phyloP scores from a whole-genome alignment of 2,329 filamentous ascomycete genomes.

The Didymellaceae sp. region DNA sequence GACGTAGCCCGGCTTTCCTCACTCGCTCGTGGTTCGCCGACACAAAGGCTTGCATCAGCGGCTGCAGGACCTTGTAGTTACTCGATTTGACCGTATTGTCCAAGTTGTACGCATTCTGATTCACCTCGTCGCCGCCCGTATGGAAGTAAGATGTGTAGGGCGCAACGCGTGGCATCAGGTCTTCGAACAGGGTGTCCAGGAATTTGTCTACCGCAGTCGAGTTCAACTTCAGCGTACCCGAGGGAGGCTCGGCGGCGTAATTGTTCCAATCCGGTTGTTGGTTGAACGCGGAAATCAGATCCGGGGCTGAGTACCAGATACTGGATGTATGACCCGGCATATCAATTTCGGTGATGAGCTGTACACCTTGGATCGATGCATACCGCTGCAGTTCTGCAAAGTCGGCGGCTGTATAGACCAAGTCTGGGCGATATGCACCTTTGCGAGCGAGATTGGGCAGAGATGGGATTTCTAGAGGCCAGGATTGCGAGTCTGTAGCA shows the following conservation, averaged over 20 bases:
- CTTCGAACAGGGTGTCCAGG: conserved; percentile 73
- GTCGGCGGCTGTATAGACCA: conserved; percentile 72
- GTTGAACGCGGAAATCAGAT: conserved; percentile 71
- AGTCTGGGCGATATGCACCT: conserved; percentile 72
- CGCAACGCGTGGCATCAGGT: conserved; percentile 67
- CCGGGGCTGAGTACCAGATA: conserved; percentile 70
- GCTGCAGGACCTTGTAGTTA: conserved; percentile 68
- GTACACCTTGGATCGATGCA: conserved; percentile 70
- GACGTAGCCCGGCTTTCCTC: conserved; percentile 67
- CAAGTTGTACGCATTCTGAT: conserved; percentile 74
- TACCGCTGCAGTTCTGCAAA: conserved; percentile 73
- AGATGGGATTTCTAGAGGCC: conserved; percentile 80
- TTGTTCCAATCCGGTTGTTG: conserved; percentile 60
- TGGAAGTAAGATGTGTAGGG: conserved; percentile 80
- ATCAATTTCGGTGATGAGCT: conserved; percentile 78
- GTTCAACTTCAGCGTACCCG: conserved; percentile 76
- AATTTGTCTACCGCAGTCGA: conserved; percentile 73
- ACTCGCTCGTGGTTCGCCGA: conserved; percentile 72
- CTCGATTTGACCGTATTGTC: conserved; percentile 74
- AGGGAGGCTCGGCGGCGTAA: conserved; percentile 62
- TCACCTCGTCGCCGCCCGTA: conserved; percentile 87
- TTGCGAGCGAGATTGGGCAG: conserved; percentile 74
- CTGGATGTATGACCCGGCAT: conserved; percentile 80
- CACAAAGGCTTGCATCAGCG: conserved; percentile 79
- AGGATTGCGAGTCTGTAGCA: conserved; percentile 82